These are phyloP conservation scores for Cutaneotrichosporon spelunceum DNA, from an alignment of 1,284 basidiomycete species.

Conservation along the genomic window DNA sequence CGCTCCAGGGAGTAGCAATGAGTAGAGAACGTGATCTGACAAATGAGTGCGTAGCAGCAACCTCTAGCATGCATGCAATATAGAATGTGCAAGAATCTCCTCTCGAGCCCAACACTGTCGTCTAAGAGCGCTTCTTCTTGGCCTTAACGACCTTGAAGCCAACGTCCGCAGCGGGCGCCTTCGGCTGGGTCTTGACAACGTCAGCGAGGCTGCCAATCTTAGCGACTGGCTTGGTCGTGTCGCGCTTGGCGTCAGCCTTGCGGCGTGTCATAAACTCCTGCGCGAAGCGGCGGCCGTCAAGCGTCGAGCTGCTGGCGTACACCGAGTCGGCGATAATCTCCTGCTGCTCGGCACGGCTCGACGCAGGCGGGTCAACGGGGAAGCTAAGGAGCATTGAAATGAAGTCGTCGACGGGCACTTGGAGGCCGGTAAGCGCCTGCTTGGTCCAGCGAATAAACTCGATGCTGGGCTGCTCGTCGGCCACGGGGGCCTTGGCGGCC, in stretches of 20 bases:
- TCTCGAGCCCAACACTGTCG: background rate
- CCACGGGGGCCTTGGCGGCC: slow-evolving; percentile 17
- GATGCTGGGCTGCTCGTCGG: slow-evolving; percentile 65
- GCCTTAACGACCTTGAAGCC: slow-evolving; percentile 89
- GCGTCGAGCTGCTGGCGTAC: slow-evolving; percentile 87
- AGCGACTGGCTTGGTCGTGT: slow-evolving; percentile 14
- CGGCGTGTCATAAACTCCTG: slow-evolving; percentile 82
- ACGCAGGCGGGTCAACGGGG: slow-evolving; percentile 77
- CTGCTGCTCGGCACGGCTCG: slow-evolving; percentile 57
- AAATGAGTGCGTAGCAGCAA: background rate
- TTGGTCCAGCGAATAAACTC: slow-evolving; percentile 93
- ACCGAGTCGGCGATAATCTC: slow-evolving; percentile 91
- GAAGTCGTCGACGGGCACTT: slow-evolving; percentile 72
- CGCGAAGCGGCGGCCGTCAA: slow-evolving; percentile 92
- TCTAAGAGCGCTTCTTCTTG: slow-evolving; percentile 64
- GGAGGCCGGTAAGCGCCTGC: slow-evolving; percentile 72
- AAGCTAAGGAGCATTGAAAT: slow-evolving; percentile 86
- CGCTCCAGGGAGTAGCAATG: background rate
- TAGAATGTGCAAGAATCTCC: background rate
- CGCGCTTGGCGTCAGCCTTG: slow-evolving; percentile 64
- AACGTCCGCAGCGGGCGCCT: slow-evolving; percentile 69
- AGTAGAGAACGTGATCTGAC: background rate
- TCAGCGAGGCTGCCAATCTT: slow-evolving; percentile 40
- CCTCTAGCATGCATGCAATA: background rate
- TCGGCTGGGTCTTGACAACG: slow-evolving; percentile 83